Conservation (phyloP, 2,329 filamentous ascomycete genomes). For the Colletotrichum sp. region DNA sequence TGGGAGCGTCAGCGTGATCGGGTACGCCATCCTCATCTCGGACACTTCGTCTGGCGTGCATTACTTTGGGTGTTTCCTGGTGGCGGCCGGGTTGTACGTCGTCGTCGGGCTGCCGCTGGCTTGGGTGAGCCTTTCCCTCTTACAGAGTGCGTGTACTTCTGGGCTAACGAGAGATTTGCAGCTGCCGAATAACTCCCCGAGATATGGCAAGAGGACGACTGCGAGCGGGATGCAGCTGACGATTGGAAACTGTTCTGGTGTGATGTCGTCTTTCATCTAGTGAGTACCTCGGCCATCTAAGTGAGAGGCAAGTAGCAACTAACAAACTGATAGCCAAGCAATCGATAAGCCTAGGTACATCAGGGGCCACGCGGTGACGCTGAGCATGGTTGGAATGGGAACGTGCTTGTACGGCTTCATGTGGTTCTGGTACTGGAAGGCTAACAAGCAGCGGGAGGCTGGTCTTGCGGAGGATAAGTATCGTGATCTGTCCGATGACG, state of each 20-base stretch:
- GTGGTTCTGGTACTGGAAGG: conserved; percentile 36
- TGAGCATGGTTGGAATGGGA: conserved; percentile 22
- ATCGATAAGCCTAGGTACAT: conserved; percentile 61
- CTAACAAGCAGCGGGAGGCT: conserved; percentile 50
- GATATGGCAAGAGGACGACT: conserved; percentile 78
- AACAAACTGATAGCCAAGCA: conserved; percentile 37
- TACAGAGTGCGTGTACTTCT: background rate
- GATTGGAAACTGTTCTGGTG: conserved; percentile 72
- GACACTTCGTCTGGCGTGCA: conserved; percentile 51
- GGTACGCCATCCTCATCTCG: conserved; percentile 63
- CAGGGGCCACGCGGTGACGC: conserved; percentile 61
- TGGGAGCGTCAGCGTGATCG: conserved; percentile 56
- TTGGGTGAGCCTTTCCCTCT: conserved; percentile 42
- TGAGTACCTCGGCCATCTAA: background rate
- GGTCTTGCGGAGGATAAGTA: conserved; percentile 44
- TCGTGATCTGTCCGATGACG: conserved; percentile 46
- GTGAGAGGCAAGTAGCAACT: background rate
- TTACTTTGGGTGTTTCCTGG: conserved; percentile 65
- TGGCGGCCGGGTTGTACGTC: conserved; percentile 74
- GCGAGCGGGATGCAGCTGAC: conserved; percentile 75
- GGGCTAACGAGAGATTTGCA: conserved; percentile 13
- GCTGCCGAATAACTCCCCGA: conserved; percentile 67
- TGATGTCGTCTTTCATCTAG: conserved; percentile 35
- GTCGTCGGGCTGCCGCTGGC: conserved; percentile 61
- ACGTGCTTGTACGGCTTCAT: conserved; percentile 39